Conservation (phyloP, 345 rosid species). For the Moringa oleifera region DNA sequence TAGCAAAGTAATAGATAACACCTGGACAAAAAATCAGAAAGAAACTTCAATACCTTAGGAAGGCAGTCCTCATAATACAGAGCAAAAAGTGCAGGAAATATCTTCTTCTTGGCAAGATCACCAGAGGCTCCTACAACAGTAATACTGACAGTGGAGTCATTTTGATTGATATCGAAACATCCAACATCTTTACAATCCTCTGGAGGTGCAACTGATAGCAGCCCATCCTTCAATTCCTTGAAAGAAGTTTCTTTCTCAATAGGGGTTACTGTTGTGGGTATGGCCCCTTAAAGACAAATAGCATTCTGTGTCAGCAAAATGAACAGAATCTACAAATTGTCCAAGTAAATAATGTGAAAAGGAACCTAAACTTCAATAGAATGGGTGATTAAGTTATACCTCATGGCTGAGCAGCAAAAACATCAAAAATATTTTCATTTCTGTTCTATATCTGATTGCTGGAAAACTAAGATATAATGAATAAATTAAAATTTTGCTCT, state of each 20-base stretch:
- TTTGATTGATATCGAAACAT: constrained; percentile 35
- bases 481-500: too few species aligned
- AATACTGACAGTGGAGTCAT: constrained; percentile 76
- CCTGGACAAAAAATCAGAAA: constrained; percentile 7
- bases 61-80: constrained; percentile 94
- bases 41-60: constrained; percentile 56
- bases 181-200: constrained; percentile 35
- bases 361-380: too few species aligned
- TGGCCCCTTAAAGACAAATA: constrained; percentile 44
- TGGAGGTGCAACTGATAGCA: constrained; percentile 33
- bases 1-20: not conserved
- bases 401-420: too few species aligned
- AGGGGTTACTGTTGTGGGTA: constrained; percentile 38
- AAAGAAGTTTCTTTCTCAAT: constrained; percentile 35
- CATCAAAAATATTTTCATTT: too few species aligned
- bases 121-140: constrained; percentile 98
- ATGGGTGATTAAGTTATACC: too few species aligned
- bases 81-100: constrained; percentile 97
- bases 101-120: constrained; percentile 99
- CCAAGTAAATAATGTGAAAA: too few species aligned
- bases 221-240: constrained; percentile 41
- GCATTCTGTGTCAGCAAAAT: not conserved
- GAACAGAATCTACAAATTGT: too few species aligned
- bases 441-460: too few species aligned
- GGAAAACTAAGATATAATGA: too few species aligned